Evolutionary conservation across 345 rosid species (phyloP).

Genomic region (Microcos paniculata): DNA sequence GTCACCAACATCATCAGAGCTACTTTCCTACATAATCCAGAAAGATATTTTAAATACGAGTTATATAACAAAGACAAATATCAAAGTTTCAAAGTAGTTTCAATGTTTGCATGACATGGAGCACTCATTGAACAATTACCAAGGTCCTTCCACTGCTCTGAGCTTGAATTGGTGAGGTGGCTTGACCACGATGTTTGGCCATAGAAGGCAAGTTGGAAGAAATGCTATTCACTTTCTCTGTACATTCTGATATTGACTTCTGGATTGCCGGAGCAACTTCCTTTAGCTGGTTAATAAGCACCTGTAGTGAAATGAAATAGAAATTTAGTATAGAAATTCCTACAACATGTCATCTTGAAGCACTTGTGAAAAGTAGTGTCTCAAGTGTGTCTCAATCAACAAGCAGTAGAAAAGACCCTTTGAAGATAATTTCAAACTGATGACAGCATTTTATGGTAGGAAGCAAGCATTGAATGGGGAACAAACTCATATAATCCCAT

Average conservation of each 20-base stretch:
- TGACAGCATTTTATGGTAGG: neutral
- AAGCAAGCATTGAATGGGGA: neutral
- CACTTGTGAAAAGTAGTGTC: constrained; percentile 7
- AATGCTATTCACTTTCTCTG: constrained; percentile 69
- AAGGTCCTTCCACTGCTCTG: constrained; percentile 71
- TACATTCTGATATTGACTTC: constrained; percentile 77
- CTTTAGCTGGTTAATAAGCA: constrained; percentile 87
- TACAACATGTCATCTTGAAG: constrained; percentile 14
- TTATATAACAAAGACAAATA: constrained; percentile 1
- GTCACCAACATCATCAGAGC: constrained; percentile 66
- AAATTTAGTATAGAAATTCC: constrained; percentile 13
- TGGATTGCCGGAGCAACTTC: constrained; percentile 91
- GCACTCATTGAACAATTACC: constrained; percentile 42
- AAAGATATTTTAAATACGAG: neutral
- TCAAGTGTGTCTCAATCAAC: neutral
- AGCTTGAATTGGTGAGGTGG: constrained; percentile 63
- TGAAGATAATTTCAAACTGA: constrained; percentile 9
- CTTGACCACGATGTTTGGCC: constrained; percentile 55
- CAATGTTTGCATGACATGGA: constrained; percentile 6
- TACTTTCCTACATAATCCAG: constrained; percentile 58
- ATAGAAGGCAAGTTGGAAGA: constrained; percentile 67
- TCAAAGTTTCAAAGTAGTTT: neutral
- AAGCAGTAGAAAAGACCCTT: constrained; percentile 4
- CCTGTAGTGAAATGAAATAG: constrained; percentile 49
- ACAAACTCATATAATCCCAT: neutral